Evolutionary conservation across 73 alveolate genomes (phyloP).

Genomic region (Stentor roeselii): DNA sequence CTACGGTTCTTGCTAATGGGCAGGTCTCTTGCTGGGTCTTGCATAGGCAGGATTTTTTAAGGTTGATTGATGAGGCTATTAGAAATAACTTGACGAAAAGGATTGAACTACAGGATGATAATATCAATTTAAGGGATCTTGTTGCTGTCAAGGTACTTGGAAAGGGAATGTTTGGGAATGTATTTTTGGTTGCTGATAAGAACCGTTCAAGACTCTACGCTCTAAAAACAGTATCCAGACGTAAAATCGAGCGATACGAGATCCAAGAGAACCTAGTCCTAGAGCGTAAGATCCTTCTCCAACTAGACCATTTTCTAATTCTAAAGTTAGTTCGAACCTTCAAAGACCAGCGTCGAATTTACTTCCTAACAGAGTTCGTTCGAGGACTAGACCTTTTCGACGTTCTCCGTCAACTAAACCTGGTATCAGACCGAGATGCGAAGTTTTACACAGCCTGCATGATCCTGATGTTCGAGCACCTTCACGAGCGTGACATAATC

Average conservation of each 20-base stretch:
- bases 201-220: conserved; percentile 46
- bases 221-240: conserved; percentile 49
- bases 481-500: conserved; percentile 54
- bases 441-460: conserved; percentile 65
- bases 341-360: conserved; percentile 56
- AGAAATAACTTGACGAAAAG: neutral
- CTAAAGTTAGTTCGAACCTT: conserved; percentile 62
- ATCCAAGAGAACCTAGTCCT: conserved; percentile 47
- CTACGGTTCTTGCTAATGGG: conserved; percentile 54
- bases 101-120: conserved; percentile 18
- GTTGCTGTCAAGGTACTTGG: conserved; percentile 47
- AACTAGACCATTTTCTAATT: conserved; percentile 56
- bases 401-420: conserved; percentile 63
- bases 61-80: neutral
- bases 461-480: conserved; percentile 60
- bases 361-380: conserved; percentile 48
- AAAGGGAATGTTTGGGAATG: conserved; percentile 59
- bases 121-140: conserved; percentile 44
- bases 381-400: conserved; percentile 68
- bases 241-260: conserved; percentile 38
- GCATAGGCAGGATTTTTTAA: neutral
- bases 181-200: conserved; percentile 36
- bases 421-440: conserved; percentile 38
- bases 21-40: conserved; percentile 47
- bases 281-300: conserved; percentile 39